Conservation (phyloP, 345 rosid genomes). For the Raphanus raphanistrum region DNA sequence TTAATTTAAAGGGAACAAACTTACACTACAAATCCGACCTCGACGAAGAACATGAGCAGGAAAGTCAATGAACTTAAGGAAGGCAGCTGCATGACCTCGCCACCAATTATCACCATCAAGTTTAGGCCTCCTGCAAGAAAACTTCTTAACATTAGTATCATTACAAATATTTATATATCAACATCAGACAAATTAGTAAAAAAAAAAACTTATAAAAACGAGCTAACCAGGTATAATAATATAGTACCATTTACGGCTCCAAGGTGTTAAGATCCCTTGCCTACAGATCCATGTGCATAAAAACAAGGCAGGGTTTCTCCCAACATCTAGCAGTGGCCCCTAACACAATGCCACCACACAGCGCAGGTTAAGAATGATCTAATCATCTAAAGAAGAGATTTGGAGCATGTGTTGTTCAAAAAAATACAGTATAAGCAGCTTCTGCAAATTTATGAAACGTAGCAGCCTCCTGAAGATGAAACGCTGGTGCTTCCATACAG, state of each 20-base stretch:
- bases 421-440: conserved; percentile 85
- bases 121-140: conserved; percentile 56
- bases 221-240: conserved; percentile 34
- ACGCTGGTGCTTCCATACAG: conserved; percentile 58
- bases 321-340: conserved; percentile 93
- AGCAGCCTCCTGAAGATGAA: conserved; percentile 62
- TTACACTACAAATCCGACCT: conserved; percentile 82
- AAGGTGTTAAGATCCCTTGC: conserved; percentile 81
- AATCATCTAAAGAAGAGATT: neutral
- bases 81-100: conserved; percentile 97
- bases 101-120: conserved; percentile 95
- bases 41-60: conserved; percentile 63
- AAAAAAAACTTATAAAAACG: conserved; percentile 27
- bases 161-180: neutral
- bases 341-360: conserved; percentile 39
- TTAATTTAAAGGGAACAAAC: neutral
- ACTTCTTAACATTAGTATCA: conserved; percentile 1
- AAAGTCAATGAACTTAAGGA: conserved; percentile 61
- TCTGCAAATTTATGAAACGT: conserved; percentile 81
- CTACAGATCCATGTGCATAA: conserved; percentile 85
- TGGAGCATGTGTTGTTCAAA: neutral
- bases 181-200: neutral
- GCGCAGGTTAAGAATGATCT: neutral
- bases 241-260: conserved; percentile 61
- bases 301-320: conserved; percentile 75